Percentiles rank a stretch among this genome's conserved stretches.
These are phyloP conservation scores for Haplosporangium gracile DNA, from an alignment of 192 early-diverging fungal genomes.

Conservation along the genomic window DNA sequence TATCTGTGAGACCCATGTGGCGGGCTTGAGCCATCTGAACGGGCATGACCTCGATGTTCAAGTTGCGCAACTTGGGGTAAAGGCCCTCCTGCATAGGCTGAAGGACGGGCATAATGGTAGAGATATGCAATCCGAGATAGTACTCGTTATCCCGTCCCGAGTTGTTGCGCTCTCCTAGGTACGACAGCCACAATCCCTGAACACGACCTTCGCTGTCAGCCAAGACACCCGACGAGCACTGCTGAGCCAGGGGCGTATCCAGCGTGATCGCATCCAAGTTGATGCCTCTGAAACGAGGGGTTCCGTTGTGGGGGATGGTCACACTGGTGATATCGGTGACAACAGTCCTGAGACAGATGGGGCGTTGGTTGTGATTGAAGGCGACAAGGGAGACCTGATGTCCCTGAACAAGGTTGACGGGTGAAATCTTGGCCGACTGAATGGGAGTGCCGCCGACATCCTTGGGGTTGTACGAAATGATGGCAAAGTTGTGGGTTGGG, in stretches of 20 bases:
- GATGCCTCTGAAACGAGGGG: conserved; percentile 63
- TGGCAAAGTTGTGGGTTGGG: conserved; percentile 91
- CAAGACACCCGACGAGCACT: conserved; percentile 82
- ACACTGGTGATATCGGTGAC: conserved; percentile 73
- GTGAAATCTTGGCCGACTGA: conserved; percentile 69
- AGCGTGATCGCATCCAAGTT: conserved; percentile 87
- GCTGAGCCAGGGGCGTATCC: conserved; percentile 85
- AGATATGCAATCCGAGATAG: conserved; percentile 70
- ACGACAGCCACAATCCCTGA: conserved; percentile 81
- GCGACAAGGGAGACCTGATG: conserved; percentile 72
- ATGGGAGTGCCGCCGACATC: conserved; percentile 83
- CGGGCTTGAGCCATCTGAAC: conserved; percentile 71
- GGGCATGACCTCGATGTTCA: conserved; percentile 73
- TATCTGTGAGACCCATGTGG: conserved; percentile 69
- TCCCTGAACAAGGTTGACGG: conserved; percentile 72
- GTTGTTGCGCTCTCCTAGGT: conserved; percentile 78
- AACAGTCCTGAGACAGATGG: conserved; percentile 71
- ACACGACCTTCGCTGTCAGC: conserved; percentile 75
- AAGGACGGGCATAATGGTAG: conserved; percentile 67
- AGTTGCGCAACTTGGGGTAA: conserved; percentile 67
- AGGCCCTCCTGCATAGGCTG: conserved; percentile 62
- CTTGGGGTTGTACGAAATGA: conserved; percentile 86
- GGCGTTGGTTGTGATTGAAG: conserved; percentile 67
- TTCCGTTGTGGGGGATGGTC: conserved; percentile 68
- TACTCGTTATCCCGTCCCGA: conserved; percentile 74